Percentiles rank a stretch among this genome's conserved stretches.
Conservation (phyloP, 768 basidiomycete species). For the Boletus coccyginus region DNA sequence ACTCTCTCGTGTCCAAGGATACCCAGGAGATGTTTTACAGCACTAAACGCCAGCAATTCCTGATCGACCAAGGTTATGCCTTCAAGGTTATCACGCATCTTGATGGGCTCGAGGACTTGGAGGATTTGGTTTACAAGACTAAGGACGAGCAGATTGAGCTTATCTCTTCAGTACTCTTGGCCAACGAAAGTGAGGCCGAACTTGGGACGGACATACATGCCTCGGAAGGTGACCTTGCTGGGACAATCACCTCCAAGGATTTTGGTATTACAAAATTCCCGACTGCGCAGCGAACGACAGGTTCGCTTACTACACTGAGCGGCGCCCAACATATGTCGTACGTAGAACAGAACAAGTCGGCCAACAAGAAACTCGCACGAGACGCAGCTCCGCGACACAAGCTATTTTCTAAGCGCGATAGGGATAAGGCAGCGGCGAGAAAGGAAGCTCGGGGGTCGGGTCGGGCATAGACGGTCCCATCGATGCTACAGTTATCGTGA, state of each 20-base stretch:
- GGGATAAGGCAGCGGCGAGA: slow-evolving; percentile 58
- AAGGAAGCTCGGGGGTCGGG: slow-evolving; percentile 41
- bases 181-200: slow-evolving; percentile 88
- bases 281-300: slow-evolving; percentile 71
- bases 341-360: slow-evolving; percentile 87
- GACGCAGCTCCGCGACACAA: slow-evolving; percentile 62
- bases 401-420: slow-evolving; percentile 80
- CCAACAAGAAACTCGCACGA: slow-evolving; percentile 73
- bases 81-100: slow-evolving; percentile 99
- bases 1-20: slow-evolving; percentile 97
- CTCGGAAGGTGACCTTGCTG: slow-evolving; percentile 82
- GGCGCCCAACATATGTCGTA: slow-evolving; percentile 93
- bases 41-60: slow-evolving; percentile 96
- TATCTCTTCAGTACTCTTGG: slow-evolving; percentile 86
- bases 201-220: slow-evolving; percentile 80
- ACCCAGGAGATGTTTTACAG: slow-evolving; percentile 99
- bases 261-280: slow-evolving; percentile 71
- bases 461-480: slow-evolving; percentile 20
- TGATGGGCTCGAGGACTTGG: slow-evolving; percentile 83
- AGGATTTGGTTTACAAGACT: slow-evolving; percentile 89
- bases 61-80: slow-evolving; percentile 98
- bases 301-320: slow-evolving; percentile 78
- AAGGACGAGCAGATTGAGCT: slow-evolving; percentile 95
- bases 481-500: slow-evolving; percentile 7
- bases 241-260: slow-evolving; percentile 83